phyloP scores from a whole-genome alignment of 148 eudicot genomes.

The Euryodendron excelsum region DNA sequence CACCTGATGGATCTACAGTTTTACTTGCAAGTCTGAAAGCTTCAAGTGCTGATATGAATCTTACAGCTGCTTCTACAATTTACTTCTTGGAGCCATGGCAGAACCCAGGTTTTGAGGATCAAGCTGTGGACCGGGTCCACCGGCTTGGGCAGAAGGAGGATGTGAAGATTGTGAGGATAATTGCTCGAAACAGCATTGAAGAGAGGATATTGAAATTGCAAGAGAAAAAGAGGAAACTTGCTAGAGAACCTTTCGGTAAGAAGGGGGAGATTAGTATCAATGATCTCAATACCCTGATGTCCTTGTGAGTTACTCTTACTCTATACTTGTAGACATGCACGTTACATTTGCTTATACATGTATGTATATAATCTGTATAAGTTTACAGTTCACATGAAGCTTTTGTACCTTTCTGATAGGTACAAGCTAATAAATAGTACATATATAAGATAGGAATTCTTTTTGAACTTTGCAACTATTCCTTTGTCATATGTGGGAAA shows the following conservation, averaged over 20 bases:
- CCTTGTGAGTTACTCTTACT: constrained; percentile 37
- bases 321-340: background rate
- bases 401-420: background rate
- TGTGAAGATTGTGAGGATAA: constrained; percentile 76
- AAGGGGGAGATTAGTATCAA: constrained; percentile 57
- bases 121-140: constrained; percentile 96
- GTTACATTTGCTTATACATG: background rate
- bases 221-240: constrained; percentile 73
- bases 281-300: constrained; percentile 77
- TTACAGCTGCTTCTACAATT: constrained; percentile 75
- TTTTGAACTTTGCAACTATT: background rate
- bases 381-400: background rate
- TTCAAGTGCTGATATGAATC: constrained; percentile 81
- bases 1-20: constrained; percentile 60
- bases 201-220: constrained; percentile 83
- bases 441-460: background rate
- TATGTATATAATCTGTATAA: background rate
- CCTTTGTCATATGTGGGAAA: background rate
- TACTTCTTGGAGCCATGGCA: constrained; percentile 95
- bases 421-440: background rate
- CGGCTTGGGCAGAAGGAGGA: constrained; percentile 86
- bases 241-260: constrained; percentile 65
- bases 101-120: constrained; percentile 97
- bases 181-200: constrained; percentile 82
- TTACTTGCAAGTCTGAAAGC: constrained; percentile 92